Evolutionary conservation across 2,329 filamentous ascomycete species (phyloP), one percentile per base, ranked within the genome.

Genomic region (Phoma sp.): DNA sequence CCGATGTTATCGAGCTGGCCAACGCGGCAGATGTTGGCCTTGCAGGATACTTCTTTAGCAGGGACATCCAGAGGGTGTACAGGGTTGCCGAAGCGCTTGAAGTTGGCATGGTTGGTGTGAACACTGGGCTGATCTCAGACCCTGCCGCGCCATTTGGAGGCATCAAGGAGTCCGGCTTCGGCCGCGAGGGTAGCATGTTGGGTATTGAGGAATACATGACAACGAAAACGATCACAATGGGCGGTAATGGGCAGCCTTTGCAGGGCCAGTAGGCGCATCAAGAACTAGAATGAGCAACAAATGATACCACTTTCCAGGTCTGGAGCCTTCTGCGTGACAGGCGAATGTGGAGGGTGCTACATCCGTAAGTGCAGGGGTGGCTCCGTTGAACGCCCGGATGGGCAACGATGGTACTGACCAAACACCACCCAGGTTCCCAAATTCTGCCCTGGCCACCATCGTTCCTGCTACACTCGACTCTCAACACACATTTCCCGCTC

Each of bases 41-140:
- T 32, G 95, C 94, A 0, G 94, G 91, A 0, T 98, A 98, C 79
- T 96, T 99, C 80, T 98, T 91, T 81, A 92, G 82, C 60, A 79
- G 76, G 40, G 84, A 87, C 62, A 68, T 88, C 5, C 80, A 82
- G 63, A 76, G 85, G 25, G 79, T 82, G 52, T 87, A 85, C 74
- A 77, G 85, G 38, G 80, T 88, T 38, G 84, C 85, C 0, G 85
- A 88, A 67, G 82, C 84, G 15, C 78, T 96, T 35, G 89, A 96
- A 72, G 90, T 94, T 1, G 92, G 91, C 48, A 96, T 96, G 92
- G 85, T 96, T 1, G 91, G 91, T 51, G 75, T 83, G 36, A 83
- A 83, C 63, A 82, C 81, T 5, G 80, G 80, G 1, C 45, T 82
- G 51, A 80, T 82, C 45, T 78, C 75, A 3, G 81, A 82, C 61